Percentiles rank a stretch among this genome's conserved stretches.
These are phyloP conservation scores for Termitomyces sp. DNA, from an alignment of 768 basidiomycete genomes.

Conservation along the genomic window DNA sequence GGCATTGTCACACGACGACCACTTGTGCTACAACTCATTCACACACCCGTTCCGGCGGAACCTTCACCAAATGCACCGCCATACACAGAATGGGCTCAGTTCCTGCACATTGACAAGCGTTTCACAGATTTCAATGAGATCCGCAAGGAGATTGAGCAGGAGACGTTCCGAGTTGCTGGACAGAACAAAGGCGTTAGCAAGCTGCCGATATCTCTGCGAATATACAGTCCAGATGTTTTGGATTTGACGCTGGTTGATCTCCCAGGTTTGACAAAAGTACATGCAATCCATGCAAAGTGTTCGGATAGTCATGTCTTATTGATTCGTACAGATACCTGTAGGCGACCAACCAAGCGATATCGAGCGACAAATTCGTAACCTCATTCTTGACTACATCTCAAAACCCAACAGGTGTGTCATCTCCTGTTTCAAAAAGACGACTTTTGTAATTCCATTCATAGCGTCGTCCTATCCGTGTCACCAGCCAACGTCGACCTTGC, in stretches of 20 bases:
- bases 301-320: not conserved
- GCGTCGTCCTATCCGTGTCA: slow-evolving; percentile 95
- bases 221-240: slow-evolving; percentile 93
- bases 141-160: slow-evolving; percentile 94
- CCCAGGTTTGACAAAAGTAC: slow-evolving; percentile 92
- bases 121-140: slow-evolving; percentile 97
- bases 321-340: slow-evolving; percentile 68
- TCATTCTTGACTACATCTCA: slow-evolving; percentile 94
- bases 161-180: slow-evolving; percentile 95
- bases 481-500: slow-evolving; percentile 98
- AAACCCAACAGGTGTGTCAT: slow-evolving; percentile 84
- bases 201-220: slow-evolving; percentile 89
- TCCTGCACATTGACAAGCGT: slow-evolving; percentile 92
- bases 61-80: slow-evolving; percentile 37
- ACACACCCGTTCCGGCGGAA: slow-evolving; percentile 67
- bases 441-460: slow-evolving; percentile 21
- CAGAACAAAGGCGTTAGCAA: slow-evolving; percentile 99
- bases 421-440: not conserved
- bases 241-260: slow-evolving; percentile 96
- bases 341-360: slow-evolving; percentile 98
- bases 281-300: slow-evolving; percentile 15
- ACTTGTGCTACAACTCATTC: slow-evolving; percentile 91
- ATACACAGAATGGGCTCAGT: slow-evolving; percentile 91
- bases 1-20: slow-evolving; percentile 97
- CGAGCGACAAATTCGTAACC: slow-evolving; percentile 89